Conservation (phyloP, 345 rosid species). For the Citrus reticulata region DNA sequence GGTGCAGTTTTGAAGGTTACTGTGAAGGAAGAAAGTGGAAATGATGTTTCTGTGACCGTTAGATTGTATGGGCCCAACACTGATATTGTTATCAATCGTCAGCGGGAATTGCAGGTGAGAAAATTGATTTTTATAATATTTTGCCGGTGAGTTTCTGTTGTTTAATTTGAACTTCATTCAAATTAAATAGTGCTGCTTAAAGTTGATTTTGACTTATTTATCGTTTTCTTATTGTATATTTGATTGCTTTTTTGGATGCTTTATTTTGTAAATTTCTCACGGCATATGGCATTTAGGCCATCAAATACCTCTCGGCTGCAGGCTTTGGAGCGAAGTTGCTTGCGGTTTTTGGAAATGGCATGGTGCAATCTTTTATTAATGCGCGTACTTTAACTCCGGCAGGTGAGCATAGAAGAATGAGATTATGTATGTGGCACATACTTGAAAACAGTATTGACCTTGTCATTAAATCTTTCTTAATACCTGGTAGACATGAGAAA, state of each 20-base stretch:
- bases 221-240: not conserved
- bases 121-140: not conserved
- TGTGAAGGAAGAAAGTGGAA: slow-evolving; percentile 59
- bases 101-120: slow-evolving; percentile 67
- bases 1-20: slow-evolving; percentile 79
- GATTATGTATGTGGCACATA: not conserved
- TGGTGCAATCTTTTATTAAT: slow-evolving; percentile 89
- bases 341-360: slow-evolving; percentile 88
- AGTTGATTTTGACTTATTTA: not conserved
- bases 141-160: not conserved
- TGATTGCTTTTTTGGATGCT: slow-evolving; percentile 5
- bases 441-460: not conserved
- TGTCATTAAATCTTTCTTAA: not conserved
- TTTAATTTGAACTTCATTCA: not conserved
- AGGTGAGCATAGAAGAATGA: slow-evolving; percentile 38
- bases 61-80: slow-evolving; percentile 95
- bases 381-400: slow-evolving; percentile 76
- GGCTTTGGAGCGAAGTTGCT: slow-evolving; percentile 98
- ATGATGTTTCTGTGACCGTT: slow-evolving; percentile 54
- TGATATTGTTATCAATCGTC: slow-evolving; percentile 76
- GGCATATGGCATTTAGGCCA: slow-evolving; percentile 49
- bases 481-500: slow-evolving; percentile 64
- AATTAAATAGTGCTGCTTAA: not conserved
- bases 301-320: slow-evolving; percentile 92
- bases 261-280: slow-evolving; percentile 17